These are phyloP conservation scores for Sinapis alba DNA, from an alignment of 441 rosid genomes.

Conservation along the genomic window DNA sequence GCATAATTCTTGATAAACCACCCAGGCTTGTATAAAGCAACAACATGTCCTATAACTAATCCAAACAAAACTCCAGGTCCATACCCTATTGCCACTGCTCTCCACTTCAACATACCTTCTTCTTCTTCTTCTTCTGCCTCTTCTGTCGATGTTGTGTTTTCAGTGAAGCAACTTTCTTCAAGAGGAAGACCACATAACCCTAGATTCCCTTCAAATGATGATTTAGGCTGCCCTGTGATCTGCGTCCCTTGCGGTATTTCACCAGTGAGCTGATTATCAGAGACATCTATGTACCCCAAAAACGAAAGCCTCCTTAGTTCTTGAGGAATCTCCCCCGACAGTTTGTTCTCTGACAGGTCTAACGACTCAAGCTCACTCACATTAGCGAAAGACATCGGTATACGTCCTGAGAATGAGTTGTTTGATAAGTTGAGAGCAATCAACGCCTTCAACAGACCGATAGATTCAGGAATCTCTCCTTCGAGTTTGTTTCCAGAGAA, in stretches of 20 bases:
- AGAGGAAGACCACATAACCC: slow-evolving; percentile 5
- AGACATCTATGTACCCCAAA: slow-evolving; percentile 3
- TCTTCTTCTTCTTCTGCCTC: neutral
- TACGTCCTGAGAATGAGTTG: slow-evolving; percentile 4
- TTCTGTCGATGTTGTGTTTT: neutral
- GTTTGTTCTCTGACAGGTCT: slow-evolving; percentile 7
- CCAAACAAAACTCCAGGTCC: slow-evolving; percentile 5
- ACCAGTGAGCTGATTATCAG: neutral
- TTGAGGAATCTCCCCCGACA: neutral
- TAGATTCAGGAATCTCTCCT: slow-evolving; percentile 15
- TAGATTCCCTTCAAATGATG: neutral
- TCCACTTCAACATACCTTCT: neutral
- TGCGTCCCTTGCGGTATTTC: slow-evolving; percentile 19
- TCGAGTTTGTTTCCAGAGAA: slow-evolving; percentile 20
- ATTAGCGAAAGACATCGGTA: slow-evolving; percentile 2
- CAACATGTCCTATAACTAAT: neutral
- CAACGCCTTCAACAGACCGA: slow-evolving; percentile 3
- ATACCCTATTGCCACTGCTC: neutral
- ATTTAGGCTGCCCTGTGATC: slow-evolving; percentile 1
- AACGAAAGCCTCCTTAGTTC: neutral
- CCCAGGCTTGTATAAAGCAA: slow-evolving; percentile 8
- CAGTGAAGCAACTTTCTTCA: neutral
- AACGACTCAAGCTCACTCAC: slow-evolving; percentile 19
- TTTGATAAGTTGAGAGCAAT: slow-evolving; percentile 18
- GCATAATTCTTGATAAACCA: neutral